Conservation (phyloP, 108 stramenopile species). For the Fistulifera pelliculosa region DNA sequence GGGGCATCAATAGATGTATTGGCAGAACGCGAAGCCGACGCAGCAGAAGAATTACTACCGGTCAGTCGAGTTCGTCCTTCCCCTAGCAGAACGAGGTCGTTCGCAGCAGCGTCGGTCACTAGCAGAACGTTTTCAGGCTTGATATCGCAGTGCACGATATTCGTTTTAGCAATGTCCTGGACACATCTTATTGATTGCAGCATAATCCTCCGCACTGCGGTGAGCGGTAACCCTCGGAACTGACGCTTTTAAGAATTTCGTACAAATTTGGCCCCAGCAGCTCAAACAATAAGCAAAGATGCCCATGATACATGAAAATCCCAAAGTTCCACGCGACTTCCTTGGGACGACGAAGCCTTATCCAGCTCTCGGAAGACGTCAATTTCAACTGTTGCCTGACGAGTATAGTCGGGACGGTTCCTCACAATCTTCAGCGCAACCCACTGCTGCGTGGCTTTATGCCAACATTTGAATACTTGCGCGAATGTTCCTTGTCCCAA, state of each 20-base stretch:
- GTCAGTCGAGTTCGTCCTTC: conserved; percentile 5
- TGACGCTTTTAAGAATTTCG: conserved; percentile 89
- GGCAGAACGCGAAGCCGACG: background rate
- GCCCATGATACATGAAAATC: conserved; percentile 82
- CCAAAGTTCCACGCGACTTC: conserved; percentile 78
- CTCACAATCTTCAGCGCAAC: conserved; percentile 97
- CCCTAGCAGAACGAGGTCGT: conserved; percentile 27
- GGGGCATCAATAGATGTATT: background rate
- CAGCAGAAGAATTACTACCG: background rate
- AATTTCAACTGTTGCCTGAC: conserved; percentile 91
- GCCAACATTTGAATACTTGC: conserved; percentile 88
- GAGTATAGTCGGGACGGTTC: conserved; percentile 90
- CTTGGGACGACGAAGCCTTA: background rate
- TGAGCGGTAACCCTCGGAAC: conserved; percentile 88
- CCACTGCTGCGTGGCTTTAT: conserved; percentile 38
- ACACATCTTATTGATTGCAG: conserved; percentile 59
- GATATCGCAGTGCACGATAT: conserved; percentile 95
- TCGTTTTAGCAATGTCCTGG: conserved; percentile 49
- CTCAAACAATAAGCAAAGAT: conserved; percentile 95
- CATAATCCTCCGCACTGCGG: conserved; percentile 62
- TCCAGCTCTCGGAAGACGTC: conserved; percentile 68
- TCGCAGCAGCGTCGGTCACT: conserved; percentile 36
- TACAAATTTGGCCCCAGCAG: conserved; percentile 86
- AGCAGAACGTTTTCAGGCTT: conserved; percentile 98
- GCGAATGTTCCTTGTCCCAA: conserved; percentile 96